A percentile compares a stretch with the other conserved stretches of the same genome.
Evolutionary conservation across 2,329 filamentous ascomycete species (phyloP).

Genomic region (Epichloe typhina): DNA sequence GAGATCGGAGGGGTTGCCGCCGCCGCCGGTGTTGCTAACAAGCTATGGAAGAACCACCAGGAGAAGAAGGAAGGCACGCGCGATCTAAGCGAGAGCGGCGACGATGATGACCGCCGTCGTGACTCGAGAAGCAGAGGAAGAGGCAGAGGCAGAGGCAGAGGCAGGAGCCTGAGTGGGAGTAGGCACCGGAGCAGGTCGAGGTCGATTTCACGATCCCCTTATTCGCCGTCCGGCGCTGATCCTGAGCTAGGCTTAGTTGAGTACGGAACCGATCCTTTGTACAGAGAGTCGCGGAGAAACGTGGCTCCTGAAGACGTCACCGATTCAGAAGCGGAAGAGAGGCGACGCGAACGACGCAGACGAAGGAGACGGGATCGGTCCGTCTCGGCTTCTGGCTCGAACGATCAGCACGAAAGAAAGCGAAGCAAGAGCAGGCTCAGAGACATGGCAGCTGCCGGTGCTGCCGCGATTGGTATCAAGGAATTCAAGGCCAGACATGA

Average conservation of each 20-base stretch:
- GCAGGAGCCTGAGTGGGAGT: constrained; percentile 14
- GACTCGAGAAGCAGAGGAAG: constrained; percentile 15
- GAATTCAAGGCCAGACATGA: constrained; percentile 34
- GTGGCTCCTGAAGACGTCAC: constrained; percentile 25
- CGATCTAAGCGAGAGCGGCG: constrained; percentile 18
- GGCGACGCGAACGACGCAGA: constrained; percentile 24
- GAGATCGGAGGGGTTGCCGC: constrained; percentile 50
- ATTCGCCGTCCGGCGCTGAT: constrained; percentile 44
- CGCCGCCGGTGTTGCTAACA: constrained; percentile 46
- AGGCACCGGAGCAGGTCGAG: constrained; percentile 29
- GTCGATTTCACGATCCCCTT: constrained; percentile 36
- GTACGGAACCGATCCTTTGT: constrained; percentile 47
- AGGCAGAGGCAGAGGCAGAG: constrained; percentile 19
- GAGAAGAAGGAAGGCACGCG: constrained; percentile 42
- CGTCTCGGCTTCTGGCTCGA: constrained; percentile 20
- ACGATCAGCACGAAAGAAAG: constrained; percentile 22
- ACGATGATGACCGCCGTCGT: constrained; percentile 23
- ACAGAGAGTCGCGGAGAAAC: constrained; percentile 25
- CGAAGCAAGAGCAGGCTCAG: constrained; percentile 42
- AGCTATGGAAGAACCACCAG: constrained; percentile 46
- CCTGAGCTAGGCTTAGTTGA: constrained; percentile 56
- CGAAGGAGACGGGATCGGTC: constrained; percentile 22
- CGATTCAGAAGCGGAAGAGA: constrained; percentile 35
- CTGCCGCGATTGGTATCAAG: constrained; percentile 50
- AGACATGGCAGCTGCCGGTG: constrained; percentile 38